phyloP scores from a whole-genome alignment of 2,329 filamentous ascomycete genomes.

The Scleromitrula shiraiana region DNA sequence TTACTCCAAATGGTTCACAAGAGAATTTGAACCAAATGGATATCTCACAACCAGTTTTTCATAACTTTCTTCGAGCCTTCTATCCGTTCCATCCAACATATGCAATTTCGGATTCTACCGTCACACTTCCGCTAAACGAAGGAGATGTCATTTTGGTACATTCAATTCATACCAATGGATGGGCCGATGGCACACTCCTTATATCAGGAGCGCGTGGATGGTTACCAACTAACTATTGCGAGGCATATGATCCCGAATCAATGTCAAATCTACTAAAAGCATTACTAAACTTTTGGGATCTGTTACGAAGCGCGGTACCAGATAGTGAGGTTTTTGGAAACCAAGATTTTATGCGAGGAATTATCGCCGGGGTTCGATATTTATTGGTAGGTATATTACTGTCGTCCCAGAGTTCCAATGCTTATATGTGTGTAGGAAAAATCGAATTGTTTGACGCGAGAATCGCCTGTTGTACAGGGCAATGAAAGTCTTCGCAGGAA shows the following conservation, averaged over 20 bases:
- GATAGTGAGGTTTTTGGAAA: constrained; percentile 75
- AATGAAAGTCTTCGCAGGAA: constrained; percentile 71
- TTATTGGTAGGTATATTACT: constrained; percentile 59
- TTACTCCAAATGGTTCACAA: constrained; percentile 62
- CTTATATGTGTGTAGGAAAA: constrained; percentile 55
- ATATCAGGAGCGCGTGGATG: constrained; percentile 82
- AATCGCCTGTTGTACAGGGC: constrained; percentile 65
- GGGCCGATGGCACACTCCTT: constrained; percentile 91
- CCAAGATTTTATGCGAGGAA: constrained; percentile 88
- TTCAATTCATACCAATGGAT: constrained; percentile 95
- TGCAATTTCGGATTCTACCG: constrained; percentile 71
- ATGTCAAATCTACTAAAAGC: constrained; percentile 81
- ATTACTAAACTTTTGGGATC: constrained; percentile 85
- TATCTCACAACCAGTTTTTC: constrained; percentile 59
- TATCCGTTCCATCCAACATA: constrained; percentile 82
- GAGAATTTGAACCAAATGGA: constrained; percentile 41
- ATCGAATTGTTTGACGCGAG: constrained; percentile 78
- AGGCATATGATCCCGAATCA: constrained; percentile 82
- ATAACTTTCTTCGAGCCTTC: constrained; percentile 91
- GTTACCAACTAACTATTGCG: constrained; percentile 97
- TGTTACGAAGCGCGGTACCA: constrained; percentile 68
- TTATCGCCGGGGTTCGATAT: constrained; percentile 87
- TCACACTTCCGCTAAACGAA: constrained; percentile 80
- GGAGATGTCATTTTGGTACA: constrained; percentile 92
- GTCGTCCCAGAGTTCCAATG: not conserved